Base-by-base conservation (phyloP, 2,329 filamentous ascomycete genomes). In the Madurella fahalii region DNA sequence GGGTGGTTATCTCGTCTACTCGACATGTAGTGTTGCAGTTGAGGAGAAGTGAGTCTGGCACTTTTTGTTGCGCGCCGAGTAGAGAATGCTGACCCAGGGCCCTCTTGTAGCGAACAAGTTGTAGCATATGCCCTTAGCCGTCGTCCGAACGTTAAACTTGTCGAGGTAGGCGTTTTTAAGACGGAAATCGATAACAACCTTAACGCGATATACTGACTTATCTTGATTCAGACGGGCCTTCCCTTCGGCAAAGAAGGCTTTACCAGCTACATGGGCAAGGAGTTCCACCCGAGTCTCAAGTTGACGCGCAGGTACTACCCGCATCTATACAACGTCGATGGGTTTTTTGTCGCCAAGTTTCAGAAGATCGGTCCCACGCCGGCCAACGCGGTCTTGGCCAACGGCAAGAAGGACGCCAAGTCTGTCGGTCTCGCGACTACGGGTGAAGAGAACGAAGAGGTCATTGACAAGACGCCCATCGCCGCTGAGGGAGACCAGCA, bases 331-430 rank as follows among this genome's bases (percentile, higher is more conserved):
- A 96, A 96, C 61, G 91, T 99, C 34, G 94, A 97, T 70, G 94
- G 94, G 61, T 99, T 99, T 84, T 99, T 91, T 70, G 94, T 99
- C 58, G 90, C 91, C 67, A 99, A 99, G 73, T 88, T 99, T 74
- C 92, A 95, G 74, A 99, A 99, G 80, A 83, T 83, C 15, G 93
- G 84, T 0, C 87, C 90, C 2, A 89, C 88, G 40, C 86, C 89
- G 1, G 74, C 78, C 53, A 83, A 81, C 51, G 77, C 80, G 2
- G 74, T 80, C 16, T 53, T 61, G 45, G 65, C 62, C 54, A 58
- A 57, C 46, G 60, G 59, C 54, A 61, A 60, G 52, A 61, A 62
- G 58, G 62, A 63, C 42, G 58, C 62, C 51, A 56, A 54, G 30
- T 54, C 54, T 48, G 57, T 49, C 32, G 59, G 54, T 32, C 45